These are phyloP conservation scores for Metschnikowia bowlesiae DNA, from an alignment of 805 yeast species.

Conservation along the genomic window DNA sequence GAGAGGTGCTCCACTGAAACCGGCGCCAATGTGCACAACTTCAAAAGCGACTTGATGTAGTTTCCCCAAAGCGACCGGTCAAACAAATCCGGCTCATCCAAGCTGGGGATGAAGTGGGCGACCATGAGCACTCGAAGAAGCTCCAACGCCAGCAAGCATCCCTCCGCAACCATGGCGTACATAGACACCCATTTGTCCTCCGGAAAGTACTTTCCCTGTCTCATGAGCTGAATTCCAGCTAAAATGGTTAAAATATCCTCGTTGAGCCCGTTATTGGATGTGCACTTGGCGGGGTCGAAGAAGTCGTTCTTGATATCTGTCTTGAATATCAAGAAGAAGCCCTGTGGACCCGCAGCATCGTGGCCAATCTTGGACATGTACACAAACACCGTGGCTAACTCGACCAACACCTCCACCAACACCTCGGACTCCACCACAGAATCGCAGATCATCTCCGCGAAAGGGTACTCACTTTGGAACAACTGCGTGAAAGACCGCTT, in stretches of 20 bases:
- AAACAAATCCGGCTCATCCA: constrained; percentile 47
- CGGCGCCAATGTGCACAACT: constrained; percentile 61
- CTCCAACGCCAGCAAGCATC: constrained; percentile 51
- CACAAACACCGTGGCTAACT: constrained; percentile 58
- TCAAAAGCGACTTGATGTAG: constrained; percentile 53
- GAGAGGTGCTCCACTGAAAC: constrained; percentile 66
- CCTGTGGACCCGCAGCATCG: constrained; percentile 37
- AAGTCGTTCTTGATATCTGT: constrained; percentile 29
- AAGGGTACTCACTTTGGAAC: constrained; percentile 68
- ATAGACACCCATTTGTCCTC: constrained; percentile 70
- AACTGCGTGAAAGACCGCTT: constrained; percentile 62
- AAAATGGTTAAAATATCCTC: constrained; percentile 42
- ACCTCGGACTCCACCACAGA: constrained; percentile 66
- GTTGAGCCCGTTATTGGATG: constrained; percentile 38
- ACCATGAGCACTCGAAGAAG: constrained; percentile 49
- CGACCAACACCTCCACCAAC: constrained; percentile 68
- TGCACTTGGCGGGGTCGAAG: constrained; percentile 40
- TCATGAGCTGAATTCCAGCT: constrained; percentile 46
- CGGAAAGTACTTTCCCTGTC: constrained; percentile 60
- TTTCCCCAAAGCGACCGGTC: constrained; percentile 66
- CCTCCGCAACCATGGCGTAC: constrained; percentile 53
- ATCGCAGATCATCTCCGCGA: constrained; percentile 61
- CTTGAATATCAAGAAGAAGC: constrained; percentile 38
- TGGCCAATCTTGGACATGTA: constrained; percentile 50
- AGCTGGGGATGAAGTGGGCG: constrained; percentile 48